These are phyloP conservation scores for Rhytidhysteron rufulum DNA, from an alignment of 2,329 filamentous ascomycete species.

Conservation along the genomic window DNA sequence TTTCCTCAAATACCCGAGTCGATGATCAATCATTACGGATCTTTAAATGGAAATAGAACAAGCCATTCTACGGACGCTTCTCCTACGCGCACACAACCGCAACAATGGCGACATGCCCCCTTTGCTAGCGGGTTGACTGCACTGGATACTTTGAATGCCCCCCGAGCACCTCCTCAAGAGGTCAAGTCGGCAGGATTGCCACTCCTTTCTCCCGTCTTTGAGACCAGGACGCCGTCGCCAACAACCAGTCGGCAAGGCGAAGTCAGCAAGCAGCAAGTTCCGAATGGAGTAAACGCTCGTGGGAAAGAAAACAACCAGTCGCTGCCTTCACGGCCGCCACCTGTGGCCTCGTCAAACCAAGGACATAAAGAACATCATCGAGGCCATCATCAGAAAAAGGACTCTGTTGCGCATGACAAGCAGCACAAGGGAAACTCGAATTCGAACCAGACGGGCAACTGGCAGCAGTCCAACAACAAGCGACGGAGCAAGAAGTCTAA, in stretches of 20 bases:
- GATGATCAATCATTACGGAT: constrained; percentile 22
- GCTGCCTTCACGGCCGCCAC: constrained; percentile 23
- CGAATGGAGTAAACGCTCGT: constrained; percentile 26
- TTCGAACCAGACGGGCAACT: constrained; percentile 16
- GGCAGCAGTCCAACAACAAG: constrained; percentile 14
- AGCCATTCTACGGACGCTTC: constrained; percentile 24
- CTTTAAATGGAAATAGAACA: constrained; percentile 17
- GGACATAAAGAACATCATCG: constrained; percentile 21
- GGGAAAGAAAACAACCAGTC: constrained; percentile 24
- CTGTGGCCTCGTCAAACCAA: constrained; percentile 10
- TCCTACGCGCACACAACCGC: constrained; percentile 22
- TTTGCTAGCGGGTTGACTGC: constrained; percentile 28
- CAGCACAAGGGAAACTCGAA: constrained; percentile 15
- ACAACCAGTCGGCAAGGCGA: constrained; percentile 48
- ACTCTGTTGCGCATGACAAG: constrained; percentile 19
- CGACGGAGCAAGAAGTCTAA: constrained; percentile 23
- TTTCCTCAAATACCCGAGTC: constrained; percentile 23
- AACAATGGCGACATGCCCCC: constrained; percentile 26
- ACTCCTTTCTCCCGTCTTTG: constrained; percentile 68
- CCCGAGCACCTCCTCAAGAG: constrained; percentile 34
- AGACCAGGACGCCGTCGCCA: constrained; percentile 68
- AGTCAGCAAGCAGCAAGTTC: constrained; percentile 15
- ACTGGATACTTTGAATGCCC: constrained; percentile 43
- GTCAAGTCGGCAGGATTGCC: constrained; percentile 39
- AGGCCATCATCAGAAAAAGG: constrained; percentile 19